Conservation (phyloP, 1,284 basidiomycete species). For the Heterobasidion annosum region DNA sequence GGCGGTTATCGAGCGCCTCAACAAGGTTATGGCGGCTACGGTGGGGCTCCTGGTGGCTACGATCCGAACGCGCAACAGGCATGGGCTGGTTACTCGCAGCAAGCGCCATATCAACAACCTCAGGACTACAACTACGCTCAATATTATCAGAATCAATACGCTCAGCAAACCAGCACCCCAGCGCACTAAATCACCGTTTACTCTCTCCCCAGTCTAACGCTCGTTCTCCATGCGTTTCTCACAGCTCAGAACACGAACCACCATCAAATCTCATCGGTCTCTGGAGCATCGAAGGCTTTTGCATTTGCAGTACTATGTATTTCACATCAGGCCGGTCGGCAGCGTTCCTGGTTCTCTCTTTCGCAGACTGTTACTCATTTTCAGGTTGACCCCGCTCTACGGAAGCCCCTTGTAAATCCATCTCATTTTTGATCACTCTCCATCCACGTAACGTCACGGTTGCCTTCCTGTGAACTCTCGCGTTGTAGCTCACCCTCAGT, state of each 20-base stretch:
- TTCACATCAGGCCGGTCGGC: neutral
- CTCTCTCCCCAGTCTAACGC: neutral
- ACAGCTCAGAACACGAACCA: slow-evolving; percentile 1
- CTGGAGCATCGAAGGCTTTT: neutral
- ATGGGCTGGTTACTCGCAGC: slow-evolving; percentile 15
- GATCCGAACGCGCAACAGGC: slow-evolving; percentile 24
- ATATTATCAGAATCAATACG: slow-evolving; percentile 77
- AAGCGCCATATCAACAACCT: slow-evolving; percentile 27
- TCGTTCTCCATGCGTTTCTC: slow-evolving; percentile 11
- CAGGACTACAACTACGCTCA: slow-evolving; percentile 72
- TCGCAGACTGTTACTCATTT: slow-evolving; percentile 9
- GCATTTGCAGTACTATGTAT: neutral
- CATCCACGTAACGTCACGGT: neutral
- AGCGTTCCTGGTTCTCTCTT: neutral
- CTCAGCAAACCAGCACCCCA: slow-evolving; percentile 55
- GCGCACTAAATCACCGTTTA: slow-evolving; percentile 22
- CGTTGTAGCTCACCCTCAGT: slow-evolving; percentile 12
- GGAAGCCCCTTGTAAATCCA: slow-evolving; percentile 4
- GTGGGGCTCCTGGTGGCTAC: slow-evolving; percentile 22
- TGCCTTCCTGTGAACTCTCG: slow-evolving; percentile 3
- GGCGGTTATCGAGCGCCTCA: slow-evolving; percentile 28
- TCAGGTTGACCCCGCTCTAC: slow-evolving; percentile 5
- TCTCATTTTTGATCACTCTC: slow-evolving; percentile 7
- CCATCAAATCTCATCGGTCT: neutral
- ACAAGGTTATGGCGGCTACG: slow-evolving; percentile 14